phyloP scores from a whole-genome alignment of 164 flowering plant genomes.

The Nymphaea colorata region DNA sequence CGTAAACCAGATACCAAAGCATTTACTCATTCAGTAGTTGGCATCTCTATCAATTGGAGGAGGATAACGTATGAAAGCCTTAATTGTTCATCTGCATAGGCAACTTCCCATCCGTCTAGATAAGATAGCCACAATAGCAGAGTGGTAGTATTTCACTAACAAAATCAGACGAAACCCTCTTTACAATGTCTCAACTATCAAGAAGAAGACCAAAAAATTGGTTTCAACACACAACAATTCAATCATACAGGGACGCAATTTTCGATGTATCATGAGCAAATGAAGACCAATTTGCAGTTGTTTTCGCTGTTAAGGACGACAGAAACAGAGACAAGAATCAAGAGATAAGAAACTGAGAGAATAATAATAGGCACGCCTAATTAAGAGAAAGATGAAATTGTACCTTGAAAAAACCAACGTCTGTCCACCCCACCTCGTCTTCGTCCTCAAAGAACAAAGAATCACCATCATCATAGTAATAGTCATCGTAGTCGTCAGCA shows the following conservation, averaged over 20 bases:
- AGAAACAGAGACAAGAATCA: neutral
- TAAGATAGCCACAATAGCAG: no score
- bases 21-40: no score
- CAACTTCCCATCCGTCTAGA: no score
- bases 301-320: neutral
- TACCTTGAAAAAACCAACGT: neutral
- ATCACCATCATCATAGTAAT: neutral
- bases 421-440: neutral
- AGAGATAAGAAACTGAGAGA: neutral
- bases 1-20: no score
- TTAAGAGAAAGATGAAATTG: neutral
- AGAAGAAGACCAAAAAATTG: no score
- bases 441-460: neutral
- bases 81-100: no score
- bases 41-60: no score
- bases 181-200: no score
- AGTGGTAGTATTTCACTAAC: no score
- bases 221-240: neutral
- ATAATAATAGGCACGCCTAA: neutral
- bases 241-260: neutral
- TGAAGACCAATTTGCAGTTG: neutral
- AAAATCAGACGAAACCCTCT: no score
- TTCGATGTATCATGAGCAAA: neutral
- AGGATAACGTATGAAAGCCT: no score
- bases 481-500: neutral